Percentiles rank a stretch among this genome's conserved stretches.
Conservation (phyloP, 805 yeast genomes). For the Metschnikowia baotianmanensis region DNA sequence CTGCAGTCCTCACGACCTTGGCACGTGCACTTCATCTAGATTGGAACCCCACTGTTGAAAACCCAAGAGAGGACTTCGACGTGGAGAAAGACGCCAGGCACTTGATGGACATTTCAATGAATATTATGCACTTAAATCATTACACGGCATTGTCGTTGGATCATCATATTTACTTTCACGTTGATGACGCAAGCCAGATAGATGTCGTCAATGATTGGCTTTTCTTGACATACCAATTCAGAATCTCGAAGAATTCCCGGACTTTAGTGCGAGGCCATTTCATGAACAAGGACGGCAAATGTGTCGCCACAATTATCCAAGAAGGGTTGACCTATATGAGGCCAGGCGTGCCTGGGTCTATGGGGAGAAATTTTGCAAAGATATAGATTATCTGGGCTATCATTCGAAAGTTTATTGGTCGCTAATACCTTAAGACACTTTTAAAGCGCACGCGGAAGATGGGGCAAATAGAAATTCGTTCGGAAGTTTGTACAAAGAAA, state of each 20-base stretch:
- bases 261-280: constrained; percentile 38
- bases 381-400: not conserved
- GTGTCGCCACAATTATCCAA: constrained; percentile 40
- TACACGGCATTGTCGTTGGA: constrained; percentile 46
- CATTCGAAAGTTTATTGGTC: not conserved
- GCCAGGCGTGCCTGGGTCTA: constrained; percentile 22
- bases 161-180: constrained; percentile 44
- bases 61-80: constrained; percentile 32
- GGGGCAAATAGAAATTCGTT: too few species aligned
- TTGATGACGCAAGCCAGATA: constrained; percentile 23
- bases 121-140: constrained; percentile 29
- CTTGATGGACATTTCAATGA: constrained; percentile 17
- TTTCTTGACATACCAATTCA: constrained; percentile 35
- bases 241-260: constrained; percentile 33
- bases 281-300: constrained; percentile 28
- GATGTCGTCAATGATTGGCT: constrained; percentile 39
- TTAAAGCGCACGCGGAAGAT: too few species aligned
- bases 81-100: constrained; percentile 31
- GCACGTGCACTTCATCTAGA: constrained; percentile 41
- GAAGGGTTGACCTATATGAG: constrained; percentile 39
- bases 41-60: constrained; percentile 40
- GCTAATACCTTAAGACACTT: too few species aligned
- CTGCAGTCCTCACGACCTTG: constrained; percentile 40
- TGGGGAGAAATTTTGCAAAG: constrained; percentile 5
- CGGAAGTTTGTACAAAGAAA: too few species aligned